A percentile compares a stretch with the other conserved stretches of the same genome.
These are phyloP conservation scores for Thermothelomyces thermophilus DNA, from an alignment of 2,329 filamentous ascomycete species.

Conservation along the genomic window DNA sequence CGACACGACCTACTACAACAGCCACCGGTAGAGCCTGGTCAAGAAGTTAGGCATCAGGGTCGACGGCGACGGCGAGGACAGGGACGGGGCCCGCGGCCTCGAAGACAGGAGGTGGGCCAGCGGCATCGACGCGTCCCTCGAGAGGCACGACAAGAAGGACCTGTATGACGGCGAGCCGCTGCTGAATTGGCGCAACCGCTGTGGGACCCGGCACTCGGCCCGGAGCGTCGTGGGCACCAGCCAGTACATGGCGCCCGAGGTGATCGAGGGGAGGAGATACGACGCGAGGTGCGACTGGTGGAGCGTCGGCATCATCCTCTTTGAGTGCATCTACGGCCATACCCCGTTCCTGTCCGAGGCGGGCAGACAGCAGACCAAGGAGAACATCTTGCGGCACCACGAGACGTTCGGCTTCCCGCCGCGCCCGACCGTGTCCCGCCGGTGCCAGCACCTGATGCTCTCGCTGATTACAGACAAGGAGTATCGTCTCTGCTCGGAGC, in stretches of 20 bases:
- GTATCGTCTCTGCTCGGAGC: conserved; percentile 65
- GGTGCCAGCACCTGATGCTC: conserved; percentile 71
- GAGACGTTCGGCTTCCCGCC: conserved; percentile 64
- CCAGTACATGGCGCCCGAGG: conserved; percentile 97
- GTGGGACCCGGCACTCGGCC: conserved; percentile 64
- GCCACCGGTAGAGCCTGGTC: conserved; percentile 71
- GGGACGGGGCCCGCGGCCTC: conserved; percentile 41
- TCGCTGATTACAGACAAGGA: conserved; percentile 68
- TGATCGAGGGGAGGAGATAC: conserved; percentile 73
- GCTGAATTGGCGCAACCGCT: conserved; percentile 63
- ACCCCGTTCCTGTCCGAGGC: conserved; percentile 84
- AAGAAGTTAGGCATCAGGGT: conserved; percentile 69
- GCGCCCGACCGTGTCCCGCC: conserved; percentile 56
- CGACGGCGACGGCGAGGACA: conserved; percentile 67
- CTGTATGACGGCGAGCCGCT: conserved; percentile 41
- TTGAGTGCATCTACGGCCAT: conserved; percentile 86
- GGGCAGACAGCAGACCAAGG: conserved; percentile 71
- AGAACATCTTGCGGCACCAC: conserved; percentile 72
- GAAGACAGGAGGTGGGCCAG: conserved; percentile 35
- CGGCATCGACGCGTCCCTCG: conserved; percentile 34
- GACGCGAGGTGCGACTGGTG: conserved; percentile 95
- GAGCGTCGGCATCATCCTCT: conserved; percentile 92
- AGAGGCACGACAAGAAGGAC: conserved; percentile 34
- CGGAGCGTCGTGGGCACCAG: conserved; percentile 89
- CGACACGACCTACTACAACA: conserved; percentile 78